Evolutionary conservation across 345 rosid species (phyloP), one percentile per base, ranked within the genome.

Genomic region (Gossypium anomalum): DNA sequence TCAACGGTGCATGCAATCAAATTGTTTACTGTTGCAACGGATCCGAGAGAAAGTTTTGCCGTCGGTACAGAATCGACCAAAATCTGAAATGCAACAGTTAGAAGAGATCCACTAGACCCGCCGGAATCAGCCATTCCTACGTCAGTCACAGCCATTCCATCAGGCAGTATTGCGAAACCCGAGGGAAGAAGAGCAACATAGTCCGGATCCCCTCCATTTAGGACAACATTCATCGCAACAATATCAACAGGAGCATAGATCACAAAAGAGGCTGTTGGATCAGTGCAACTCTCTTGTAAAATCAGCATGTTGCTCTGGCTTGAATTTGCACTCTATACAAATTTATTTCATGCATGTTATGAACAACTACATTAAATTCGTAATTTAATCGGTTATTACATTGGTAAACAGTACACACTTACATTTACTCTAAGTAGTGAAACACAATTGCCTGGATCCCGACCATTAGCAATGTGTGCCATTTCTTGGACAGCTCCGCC

Each of bases 391-490:
- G n/a, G 13, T n/a, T 44, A 47, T 13, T 17, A 13, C 22, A 45
- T 67, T 45, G 47, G n/a, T 13, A 67, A 56, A 60, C 41, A 34
- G 41, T 14, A 13, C 10, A 49, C 41, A 53, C 93, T 85, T 81
- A 80, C 90, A 79, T 83, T 86, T 60, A 96, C 99, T 59, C 85
- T 84, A 49, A 92, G 92, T 19, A 96, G 80, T 52, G 97, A 83
- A 11, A 89, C 98, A 64, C 92, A 86, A 77, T 93, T 93, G 82
- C 97, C 93, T 3, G 85, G 83, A 49, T 93, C 97, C 64, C 88
- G 81, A n/a, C 97, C 99, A 82, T 88, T 96, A 10, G 90, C 87
- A 52, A 96, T 89, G 60, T 92, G 90, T n/a, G 93, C 82, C 85
- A 96, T 83, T 86, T 90, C 95, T 68, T 89, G 87, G 25, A 89